phyloP scores from a whole-genome alignment of 176 grass and related monocot genomes.

The Paspalum notatum region DNA sequence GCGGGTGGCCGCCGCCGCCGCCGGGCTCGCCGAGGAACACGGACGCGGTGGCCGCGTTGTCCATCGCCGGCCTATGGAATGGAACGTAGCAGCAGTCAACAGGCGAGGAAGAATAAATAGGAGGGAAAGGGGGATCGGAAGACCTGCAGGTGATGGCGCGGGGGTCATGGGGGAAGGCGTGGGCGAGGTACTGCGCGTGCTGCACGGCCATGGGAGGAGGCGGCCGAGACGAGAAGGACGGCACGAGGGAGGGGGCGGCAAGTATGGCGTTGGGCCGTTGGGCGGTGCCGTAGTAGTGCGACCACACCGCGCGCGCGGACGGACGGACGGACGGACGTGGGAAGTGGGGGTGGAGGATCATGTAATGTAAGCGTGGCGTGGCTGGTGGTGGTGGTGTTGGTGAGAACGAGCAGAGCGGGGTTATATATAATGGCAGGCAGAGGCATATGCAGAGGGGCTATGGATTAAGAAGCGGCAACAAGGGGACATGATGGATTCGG shows the following conservation, averaged over 20 bases:
- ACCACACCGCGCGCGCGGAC: slow-evolving; percentile 9
- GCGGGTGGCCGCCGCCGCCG: neutral
- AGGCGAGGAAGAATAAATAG: slow-evolving; percentile 16
- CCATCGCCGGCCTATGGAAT: slow-evolving; percentile 13
- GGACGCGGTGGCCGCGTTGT: slow-evolving; percentile 1
- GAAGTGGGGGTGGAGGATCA: neutral
- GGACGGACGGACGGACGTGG: neutral
- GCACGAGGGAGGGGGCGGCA: neutral
- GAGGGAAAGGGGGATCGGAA: neutral
- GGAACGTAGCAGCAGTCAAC: neutral
- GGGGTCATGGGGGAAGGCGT: slow-evolving; percentile 45
- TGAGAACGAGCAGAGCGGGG: neutral
- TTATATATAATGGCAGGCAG: neutral
- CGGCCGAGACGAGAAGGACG: neutral
- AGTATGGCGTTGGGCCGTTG: slow-evolving; percentile 1
- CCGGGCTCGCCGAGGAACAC: slow-evolving; percentile 29
- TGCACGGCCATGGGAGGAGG: slow-evolving; percentile 49
- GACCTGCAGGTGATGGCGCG: slow-evolving; percentile 36
- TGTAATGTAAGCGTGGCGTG: neutral
- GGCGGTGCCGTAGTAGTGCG: slow-evolving; percentile 10
- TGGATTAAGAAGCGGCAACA: neutral
- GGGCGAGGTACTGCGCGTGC: slow-evolving; percentile 44
- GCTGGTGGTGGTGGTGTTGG: neutral
- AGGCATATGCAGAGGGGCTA: neutral
- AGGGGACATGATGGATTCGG: too few relatives aligned